A percentile compares a stretch with the other conserved stretches of the same genome.
These are phyloP conservation scores for Meripilus lineatus DNA, from an alignment of 1,284 basidiomycete genomes.

Conservation along the genomic window DNA sequence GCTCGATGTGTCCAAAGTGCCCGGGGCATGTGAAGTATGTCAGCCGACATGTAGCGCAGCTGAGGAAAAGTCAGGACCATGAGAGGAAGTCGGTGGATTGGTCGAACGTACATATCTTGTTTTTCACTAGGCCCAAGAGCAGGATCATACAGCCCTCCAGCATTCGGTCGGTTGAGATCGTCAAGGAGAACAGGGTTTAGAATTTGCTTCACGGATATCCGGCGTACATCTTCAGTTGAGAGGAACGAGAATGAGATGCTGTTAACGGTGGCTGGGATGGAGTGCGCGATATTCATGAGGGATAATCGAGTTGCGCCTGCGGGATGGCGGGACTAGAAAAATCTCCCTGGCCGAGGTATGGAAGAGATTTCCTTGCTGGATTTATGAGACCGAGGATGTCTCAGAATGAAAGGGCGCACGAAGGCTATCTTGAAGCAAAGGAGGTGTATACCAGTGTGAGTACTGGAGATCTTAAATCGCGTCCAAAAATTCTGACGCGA, in stretches of 20 bases:
- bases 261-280: conserved; percentile 80
- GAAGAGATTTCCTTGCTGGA: too few relatives aligned
- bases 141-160: conserved; percentile 94
- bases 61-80: conserved; percentile 29
- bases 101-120: conserved; percentile 74
- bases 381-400: too few relatives aligned
- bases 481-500: too few relatives aligned
- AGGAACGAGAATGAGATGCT: conserved; percentile 96
- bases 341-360: too few relatives aligned
- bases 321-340: too few relatives aligned
- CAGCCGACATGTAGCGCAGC: conserved; percentile 91
- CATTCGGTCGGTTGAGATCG: conserved; percentile 89
- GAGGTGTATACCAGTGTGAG: too few relatives aligned
- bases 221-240: conserved; percentile 84
- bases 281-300: conserved; percentile 89
- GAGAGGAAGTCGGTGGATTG: conserved; percentile 1
- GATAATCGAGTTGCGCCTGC: not conserved
- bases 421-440: too few relatives aligned
- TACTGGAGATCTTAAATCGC: too few relatives aligned
- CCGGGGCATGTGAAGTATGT: conserved; percentile 95
- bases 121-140: conserved; percentile 88
- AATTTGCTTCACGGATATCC: conserved; percentile 96
- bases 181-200: conserved; percentile 92
- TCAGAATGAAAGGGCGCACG: too few relatives aligned
- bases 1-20: conserved; percentile 98